Base-by-base conservation (phyloP, 805 yeast species). In the Metschnikowia hibisci region DNA sequence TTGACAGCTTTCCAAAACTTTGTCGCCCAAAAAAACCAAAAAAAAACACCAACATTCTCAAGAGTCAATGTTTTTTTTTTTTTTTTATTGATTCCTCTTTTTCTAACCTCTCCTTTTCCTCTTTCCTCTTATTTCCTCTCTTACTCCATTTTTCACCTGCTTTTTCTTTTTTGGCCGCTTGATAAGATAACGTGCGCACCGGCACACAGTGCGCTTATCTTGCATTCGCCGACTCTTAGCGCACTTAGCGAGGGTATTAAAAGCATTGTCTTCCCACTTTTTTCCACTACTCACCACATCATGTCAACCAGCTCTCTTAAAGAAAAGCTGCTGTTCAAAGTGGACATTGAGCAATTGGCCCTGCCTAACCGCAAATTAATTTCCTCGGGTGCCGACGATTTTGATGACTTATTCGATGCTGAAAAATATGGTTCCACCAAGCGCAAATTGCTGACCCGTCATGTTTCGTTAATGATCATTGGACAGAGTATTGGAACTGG, bases 401-500 rank as follows among this genome's bases (percentile, higher is more conserved):
- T 65, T 32, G 45, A 64, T 28, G 67, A 57, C 40, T 47, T 47
- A 34, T 45, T 58, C 9, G 66, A 64, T 39, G 47, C 51, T 4
- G 57, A 50, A 4, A 58, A 59, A 32, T 62, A 64, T 43, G 68
- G 67, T 16, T 40, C 51, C 27, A 64, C 67, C 7, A 49, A 63
- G 42, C 53, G 71, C 45, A 50, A 55, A 33, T 48, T 65, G 34
- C 48, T 51, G 3, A 51, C 63, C 3, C 56, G 70, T 32, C 71
- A 66, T 49, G 62, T 66, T 10, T 53, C 63, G 18, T 54, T 66
- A 44, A 61, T 66, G 62, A 56, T 62, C 32, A 62, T 66, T 41
- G 69, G 71, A 15, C 66, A 61, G 42, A 45, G 57, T 42, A 58
- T 67, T 27, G 72, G 72, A 10, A 57, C 66, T 2, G 72, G 71